phyloP scores from a whole-genome alignment of 202 grass and related monocot genomes.

The Cymbopogon flexuosus region DNA sequence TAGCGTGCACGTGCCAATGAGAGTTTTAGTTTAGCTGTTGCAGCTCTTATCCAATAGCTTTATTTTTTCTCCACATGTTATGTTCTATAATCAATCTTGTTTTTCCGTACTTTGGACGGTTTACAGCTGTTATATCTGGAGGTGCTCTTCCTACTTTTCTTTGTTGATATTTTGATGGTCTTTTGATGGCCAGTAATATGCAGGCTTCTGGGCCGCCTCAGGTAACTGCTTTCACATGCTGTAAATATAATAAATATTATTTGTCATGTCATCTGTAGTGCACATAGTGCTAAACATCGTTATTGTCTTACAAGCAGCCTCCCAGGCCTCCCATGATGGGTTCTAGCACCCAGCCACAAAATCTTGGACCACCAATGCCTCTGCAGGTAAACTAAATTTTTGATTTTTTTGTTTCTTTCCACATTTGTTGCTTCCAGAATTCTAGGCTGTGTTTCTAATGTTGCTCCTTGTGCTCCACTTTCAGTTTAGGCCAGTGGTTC shows the following conservation, averaged over 20 bases:
- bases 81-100: neutral
- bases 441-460: slow-evolving; percentile 26
- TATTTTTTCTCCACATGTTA: neutral
- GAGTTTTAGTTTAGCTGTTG: neutral
- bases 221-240: slow-evolving; percentile 34
- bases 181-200: slow-evolving; percentile 71
- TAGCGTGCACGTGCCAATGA: neutral
- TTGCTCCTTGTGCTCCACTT: slow-evolving; percentile 30
- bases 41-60: neutral
- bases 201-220: slow-evolving; percentile 62
- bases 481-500: slow-evolving; percentile 65
- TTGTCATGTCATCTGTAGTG: neutral
- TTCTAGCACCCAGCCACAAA: slow-evolving; percentile 56
- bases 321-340: slow-evolving; percentile 62
- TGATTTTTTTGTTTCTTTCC: slow-evolving; percentile 24
- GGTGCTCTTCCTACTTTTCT: neutral
- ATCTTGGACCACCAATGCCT: slow-evolving; percentile 67
- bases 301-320: slow-evolving; percentile 48
- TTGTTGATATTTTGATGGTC: slow-evolving; percentile 34
- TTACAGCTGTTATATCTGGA: neutral
- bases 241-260: slow-evolving; percentile 20
- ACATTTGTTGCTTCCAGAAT: neutral
- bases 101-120: neutral
- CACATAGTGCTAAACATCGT: slow-evolving; percentile 16
- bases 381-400: slow-evolving; percentile 61